Evolutionary conservation across 2,329 filamentous ascomycete species (phyloP), one percentile per base, ranked within the genome.

Genomic region (Cercospora nicotianae): DNA sequence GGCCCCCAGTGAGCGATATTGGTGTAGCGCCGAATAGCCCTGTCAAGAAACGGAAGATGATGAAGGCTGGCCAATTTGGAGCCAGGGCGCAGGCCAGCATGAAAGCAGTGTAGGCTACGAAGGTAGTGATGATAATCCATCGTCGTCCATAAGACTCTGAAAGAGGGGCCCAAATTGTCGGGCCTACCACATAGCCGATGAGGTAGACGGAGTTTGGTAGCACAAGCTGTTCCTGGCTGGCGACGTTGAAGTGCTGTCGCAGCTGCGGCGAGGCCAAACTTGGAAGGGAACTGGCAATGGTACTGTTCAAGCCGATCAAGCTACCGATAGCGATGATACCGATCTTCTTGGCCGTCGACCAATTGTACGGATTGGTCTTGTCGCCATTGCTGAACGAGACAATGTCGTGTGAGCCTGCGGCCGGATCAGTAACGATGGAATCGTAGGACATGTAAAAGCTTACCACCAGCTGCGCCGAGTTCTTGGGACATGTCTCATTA

Each of bases 241-340:
- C 83, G 63, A 89, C 79, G 62, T 81, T 75, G 79, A 88, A 91
- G 70, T 88, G 81, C 1, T 77, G 74, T 4, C 84, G 80, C 62
- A 91, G 88, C 64, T 82, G 84, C 2, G 84, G 82, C 3, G 87
- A 83, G 23, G 87, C 87, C 77, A 89, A 88, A 67, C 87, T 87
- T 0, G 88, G 87, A 3, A 91, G 81, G 0, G 87, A 82, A 42
- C 86, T 89, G 3, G 85, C 85, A 79, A 91, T 85, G 9, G 88
- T 90, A 28, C 85, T 87, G 76, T 91, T 91, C 74, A 89, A 80
- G 55, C 90, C 87, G 57, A 83, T 82, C 71, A 85, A 75, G 79
- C 87, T 86, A 0, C 84, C 84, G 1, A 85, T 81, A 39, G 84
- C 74, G 3, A 88, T 72, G 9, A 90, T 82, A 26, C 79, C 75